Evolutionary conservation across 495 filamentous ascomycete genomes (phyloP), one percentile per base, ranked within the genome.

Genomic region (Xylaria venustula): DNA sequence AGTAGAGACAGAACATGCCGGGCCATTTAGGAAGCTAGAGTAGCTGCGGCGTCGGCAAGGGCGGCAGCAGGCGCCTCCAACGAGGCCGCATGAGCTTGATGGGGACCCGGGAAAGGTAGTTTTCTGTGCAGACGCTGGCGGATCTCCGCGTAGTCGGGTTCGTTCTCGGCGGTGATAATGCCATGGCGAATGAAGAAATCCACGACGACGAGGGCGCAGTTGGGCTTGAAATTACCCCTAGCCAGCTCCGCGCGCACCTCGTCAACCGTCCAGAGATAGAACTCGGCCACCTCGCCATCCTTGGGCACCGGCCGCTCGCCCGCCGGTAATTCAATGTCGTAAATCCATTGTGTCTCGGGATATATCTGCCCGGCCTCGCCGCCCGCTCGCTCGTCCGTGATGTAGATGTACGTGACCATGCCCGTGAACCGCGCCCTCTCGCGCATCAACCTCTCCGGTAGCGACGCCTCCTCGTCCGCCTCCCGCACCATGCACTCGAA

Each of bases 101-200:
- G 79, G 7, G 79, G 81, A 7, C 81, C 81, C 0, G 94, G 93
- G 67, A 97, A 97, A 53, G 90, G 87, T 52, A 97, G 77, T 54
- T 83, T 82, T 56, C 94, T 86, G 79, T 96, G 93, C 57, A 96
- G 71, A 55, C 90, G 81, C 20, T 85, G 76, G 42, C 84, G 69
- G 63, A 99, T 90, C 78, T 92, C 86, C 62, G 89, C 75, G 70
- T 87, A 97, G 73, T 95, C 75, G 45, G 84, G 81, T 77, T 97
- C 92, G 72, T 92, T 94, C 70, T 90, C 91, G 11, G 81, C 71
- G 1, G 88, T 96, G 64, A 95, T 68, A 54, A 97, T 83, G 1
- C 90, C 90, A 73, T 92, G 92, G 26, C 94, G 79, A 59, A 96
- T 77, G 73, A 98, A 92, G 80, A 98, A 98, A 73, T 97, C 91